These are phyloP conservation scores for Trichoderma sp. DNA, from an alignment of 2,329 filamentous ascomycete species.

Conservation along the genomic window DNA sequence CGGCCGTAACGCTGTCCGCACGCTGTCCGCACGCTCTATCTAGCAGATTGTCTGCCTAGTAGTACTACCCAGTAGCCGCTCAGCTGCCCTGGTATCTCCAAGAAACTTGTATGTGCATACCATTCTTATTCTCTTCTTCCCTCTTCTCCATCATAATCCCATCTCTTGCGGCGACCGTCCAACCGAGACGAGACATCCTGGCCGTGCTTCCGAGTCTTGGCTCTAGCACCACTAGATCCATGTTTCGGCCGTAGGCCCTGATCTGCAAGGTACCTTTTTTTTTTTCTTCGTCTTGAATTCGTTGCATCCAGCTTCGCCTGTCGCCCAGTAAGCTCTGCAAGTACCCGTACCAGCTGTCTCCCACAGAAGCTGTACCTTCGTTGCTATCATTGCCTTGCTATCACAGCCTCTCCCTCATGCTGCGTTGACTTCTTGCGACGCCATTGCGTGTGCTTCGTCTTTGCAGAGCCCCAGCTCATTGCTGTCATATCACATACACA, in stretches of 20 bases:
- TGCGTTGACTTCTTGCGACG: not conserved
- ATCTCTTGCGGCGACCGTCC: not conserved
- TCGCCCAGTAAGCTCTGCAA: not conserved
- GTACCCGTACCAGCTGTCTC: not conserved
- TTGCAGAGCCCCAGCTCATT: not conserved
- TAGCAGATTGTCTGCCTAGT: not conserved
- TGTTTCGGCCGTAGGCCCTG: conserved; percentile 26
- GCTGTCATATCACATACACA: not conserved
- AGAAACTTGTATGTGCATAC: conserved; percentile 6
- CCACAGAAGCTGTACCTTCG: not conserved
- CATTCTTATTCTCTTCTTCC: not conserved
- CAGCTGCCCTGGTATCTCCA: not conserved
- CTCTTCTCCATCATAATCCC: not conserved
- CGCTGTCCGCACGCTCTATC: not conserved
- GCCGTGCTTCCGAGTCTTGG: conserved; percentile 22
- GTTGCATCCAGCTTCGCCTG: conserved; percentile 10
- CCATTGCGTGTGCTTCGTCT: not conserved
- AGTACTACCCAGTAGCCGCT: not conserved
- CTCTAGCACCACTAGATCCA: conserved; percentile 20
- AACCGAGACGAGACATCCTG: conserved; percentile 22
- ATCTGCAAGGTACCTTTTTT: conserved; percentile 34
- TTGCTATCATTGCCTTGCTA: not conserved
- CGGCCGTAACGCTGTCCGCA: conserved; percentile 15
- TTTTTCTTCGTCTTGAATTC: conserved; percentile 26
- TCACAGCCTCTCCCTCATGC: not conserved